These are phyloP conservation scores for Diutina ranongensis DNA, from an alignment of 1,139 yeast species.

Conservation along the genomic window DNA sequence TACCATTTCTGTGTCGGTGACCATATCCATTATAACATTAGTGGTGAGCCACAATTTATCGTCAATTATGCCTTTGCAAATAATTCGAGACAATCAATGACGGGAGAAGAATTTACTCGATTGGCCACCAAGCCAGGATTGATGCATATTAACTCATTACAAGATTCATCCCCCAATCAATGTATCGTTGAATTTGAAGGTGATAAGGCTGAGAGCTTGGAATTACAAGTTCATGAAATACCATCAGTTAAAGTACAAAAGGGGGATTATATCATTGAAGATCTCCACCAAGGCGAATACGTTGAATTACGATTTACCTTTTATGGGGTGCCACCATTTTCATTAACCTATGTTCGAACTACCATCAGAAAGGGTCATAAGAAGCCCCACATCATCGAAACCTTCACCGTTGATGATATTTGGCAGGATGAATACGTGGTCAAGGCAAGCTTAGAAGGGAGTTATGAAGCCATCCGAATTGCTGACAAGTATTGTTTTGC, in stretches of 20 bases:
- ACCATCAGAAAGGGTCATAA: constrained; percentile 17
- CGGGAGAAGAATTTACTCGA: constrained; percentile 44
- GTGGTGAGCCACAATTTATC: constrained; percentile 72
- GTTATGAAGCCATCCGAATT: constrained; percentile 83
- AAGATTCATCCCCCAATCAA: constrained; percentile 61
- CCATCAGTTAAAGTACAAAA: constrained; percentile 88
- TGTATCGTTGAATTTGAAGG: constrained; percentile 55
- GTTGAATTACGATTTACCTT: constrained; percentile 60
- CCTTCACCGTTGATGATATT: constrained; percentile 63
- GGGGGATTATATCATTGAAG: constrained; percentile 63
- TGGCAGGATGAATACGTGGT: constrained; percentile 58
- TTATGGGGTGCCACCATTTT: constrained; percentile 65
- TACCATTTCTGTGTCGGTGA: constrained; percentile 84
- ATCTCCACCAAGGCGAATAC: constrained; percentile 85
- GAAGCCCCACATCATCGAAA: constrained; percentile 51
- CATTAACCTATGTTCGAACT: constrained; percentile 43
- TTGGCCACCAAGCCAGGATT: constrained; percentile 75
- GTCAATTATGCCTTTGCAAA: constrained; percentile 67
- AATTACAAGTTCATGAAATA: constrained; percentile 55
- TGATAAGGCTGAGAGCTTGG: constrained; percentile 29
- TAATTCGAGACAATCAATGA: constrained; percentile 45
- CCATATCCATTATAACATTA: constrained; percentile 61
- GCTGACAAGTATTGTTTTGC: constrained; percentile 60
- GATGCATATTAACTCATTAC: constrained; percentile 53
- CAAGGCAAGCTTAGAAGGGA: constrained; percentile 78